phyloP scores from a whole-genome alignment of 2,329 filamentous ascomycete genomes.

The Aplosporella prunicola region DNA sequence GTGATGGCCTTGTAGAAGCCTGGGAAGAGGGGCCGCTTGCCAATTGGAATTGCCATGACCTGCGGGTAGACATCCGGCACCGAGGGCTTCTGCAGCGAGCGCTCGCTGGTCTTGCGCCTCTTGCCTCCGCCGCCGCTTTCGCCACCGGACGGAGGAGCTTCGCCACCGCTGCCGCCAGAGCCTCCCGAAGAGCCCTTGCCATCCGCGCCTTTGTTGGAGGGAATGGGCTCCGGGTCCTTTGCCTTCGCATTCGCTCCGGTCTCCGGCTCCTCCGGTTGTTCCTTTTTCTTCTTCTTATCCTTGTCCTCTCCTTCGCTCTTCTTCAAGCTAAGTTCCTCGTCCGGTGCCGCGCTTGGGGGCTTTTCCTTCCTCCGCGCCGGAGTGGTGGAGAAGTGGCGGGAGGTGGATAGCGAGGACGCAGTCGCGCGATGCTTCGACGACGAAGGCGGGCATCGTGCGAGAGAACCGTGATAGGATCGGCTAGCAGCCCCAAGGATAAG shows the following conservation, averaged over 20 bases:
- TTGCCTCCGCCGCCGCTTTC: constrained; percentile 61
- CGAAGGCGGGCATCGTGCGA: constrained; percentile 8
- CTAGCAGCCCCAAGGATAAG: constrained; percentile 1
- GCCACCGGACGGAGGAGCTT: constrained; percentile 21
- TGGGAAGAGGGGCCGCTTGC: constrained; percentile 85
- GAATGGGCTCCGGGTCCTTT: constrained; percentile 41
- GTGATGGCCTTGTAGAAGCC: constrained; percentile 99
- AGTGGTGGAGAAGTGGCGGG: constrained; percentile 21
- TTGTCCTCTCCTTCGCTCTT: constrained; percentile 29
- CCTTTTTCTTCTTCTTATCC: constrained; percentile 32
- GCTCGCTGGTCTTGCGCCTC: constrained; percentile 60
- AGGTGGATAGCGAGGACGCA: constrained; percentile 24
- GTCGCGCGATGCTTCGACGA: constrained; percentile 24
- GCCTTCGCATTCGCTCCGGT: constrained; percentile 34
- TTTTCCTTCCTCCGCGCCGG: constrained; percentile 40
- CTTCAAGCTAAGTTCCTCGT: constrained; percentile 38
- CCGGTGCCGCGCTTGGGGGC: constrained; percentile 38
- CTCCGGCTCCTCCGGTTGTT: constrained; percentile 34
- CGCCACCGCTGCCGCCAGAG: constrained; percentile 46
- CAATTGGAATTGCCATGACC: constrained; percentile 93
- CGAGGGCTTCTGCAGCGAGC: constrained; percentile 72
- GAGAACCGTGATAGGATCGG: constrained; percentile 2
- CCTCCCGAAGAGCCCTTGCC: constrained; percentile 52
- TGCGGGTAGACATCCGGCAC: constrained; percentile 95
- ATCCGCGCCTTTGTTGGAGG: constrained; percentile 45